phyloP scores from a whole-genome alignment of 78 protist genomes.

The Isochrysis galbana region DNA sequence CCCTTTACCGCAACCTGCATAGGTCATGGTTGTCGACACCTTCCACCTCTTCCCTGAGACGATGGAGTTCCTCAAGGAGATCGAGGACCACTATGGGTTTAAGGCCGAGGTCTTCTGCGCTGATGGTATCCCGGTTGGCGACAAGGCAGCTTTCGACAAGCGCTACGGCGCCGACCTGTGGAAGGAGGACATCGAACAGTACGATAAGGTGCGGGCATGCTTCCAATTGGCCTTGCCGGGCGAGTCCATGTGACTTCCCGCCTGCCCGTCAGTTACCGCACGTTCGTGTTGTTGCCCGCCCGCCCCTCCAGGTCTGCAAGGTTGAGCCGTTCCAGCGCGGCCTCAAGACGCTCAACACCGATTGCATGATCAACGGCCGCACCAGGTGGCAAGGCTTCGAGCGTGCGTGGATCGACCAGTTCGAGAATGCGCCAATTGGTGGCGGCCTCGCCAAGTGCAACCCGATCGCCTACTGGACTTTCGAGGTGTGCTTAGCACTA shows the following conservation, averaged over 20 bases:
- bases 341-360: constrained; percentile 26
- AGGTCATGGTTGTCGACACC: constrained; percentile 57
- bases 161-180: constrained; percentile 50
- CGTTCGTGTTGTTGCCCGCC: background rate
- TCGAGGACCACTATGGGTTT: constrained; percentile 45
- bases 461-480: constrained; percentile 63
- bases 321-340: constrained; percentile 55
- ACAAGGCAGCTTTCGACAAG: background rate
- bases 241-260: background rate
- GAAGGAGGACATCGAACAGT: constrained; percentile 49
- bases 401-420: constrained; percentile 47
- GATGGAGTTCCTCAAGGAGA: constrained; percentile 2
- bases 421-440: constrained; percentile 17
- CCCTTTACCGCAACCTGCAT: too few species aligned
- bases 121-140: background rate
- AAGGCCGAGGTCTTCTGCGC: constrained; percentile 38
- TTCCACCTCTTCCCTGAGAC: constrained; percentile 46
- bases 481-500: constrained; percentile 53
- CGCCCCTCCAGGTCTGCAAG: constrained; percentile 25
- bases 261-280: background rate
- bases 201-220: constrained; percentile 39
- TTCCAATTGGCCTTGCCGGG: background rate
- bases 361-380: constrained; percentile 55
- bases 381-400: constrained; percentile 44
- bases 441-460: constrained; percentile 43